phyloP scores from a whole-genome alignment of 2,329 filamentous ascomycete species.

The Verticillium klebahnii region DNA sequence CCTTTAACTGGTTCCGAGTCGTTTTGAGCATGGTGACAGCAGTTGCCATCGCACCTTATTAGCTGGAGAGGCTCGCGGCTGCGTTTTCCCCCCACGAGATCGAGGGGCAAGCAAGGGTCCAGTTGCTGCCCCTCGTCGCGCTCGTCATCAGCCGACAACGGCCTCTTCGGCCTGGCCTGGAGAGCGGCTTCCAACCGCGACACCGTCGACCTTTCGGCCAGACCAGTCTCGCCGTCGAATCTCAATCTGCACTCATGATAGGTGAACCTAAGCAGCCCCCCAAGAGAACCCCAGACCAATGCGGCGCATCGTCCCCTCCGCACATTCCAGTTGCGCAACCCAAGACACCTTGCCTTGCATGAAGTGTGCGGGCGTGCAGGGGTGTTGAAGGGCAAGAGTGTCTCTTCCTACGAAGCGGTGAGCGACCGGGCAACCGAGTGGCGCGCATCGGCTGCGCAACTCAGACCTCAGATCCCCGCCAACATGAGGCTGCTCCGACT shows the following conservation, averaged over 20 bases:
- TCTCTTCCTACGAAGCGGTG: slow-evolving; percentile 13
- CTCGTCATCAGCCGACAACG: slow-evolving; percentile 10
- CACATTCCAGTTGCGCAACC: slow-evolving; percentile 6
- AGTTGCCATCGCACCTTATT: not conserved
- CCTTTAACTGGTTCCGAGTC: not conserved
- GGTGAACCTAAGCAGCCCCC: not conserved
- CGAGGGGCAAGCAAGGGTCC: slow-evolving; percentile 9
- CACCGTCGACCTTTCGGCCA: not conserved
- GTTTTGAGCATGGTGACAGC: not conserved
- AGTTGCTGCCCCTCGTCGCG: slow-evolving; percentile 8
- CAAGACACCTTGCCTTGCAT: slow-evolving; percentile 9
- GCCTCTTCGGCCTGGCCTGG: slow-evolving; percentile 2
- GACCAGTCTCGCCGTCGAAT: not conserved
- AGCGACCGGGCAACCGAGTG: slow-evolving; percentile 5
- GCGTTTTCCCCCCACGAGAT: slow-evolving; percentile 10
- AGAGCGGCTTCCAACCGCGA: not conserved
- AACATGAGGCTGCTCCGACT: not conserved
- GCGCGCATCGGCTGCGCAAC: slow-evolving; percentile 10
- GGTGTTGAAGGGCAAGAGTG: not conserved
- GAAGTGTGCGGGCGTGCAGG: slow-evolving; percentile 8
- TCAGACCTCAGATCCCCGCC: not conserved
- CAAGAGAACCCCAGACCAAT: not conserved
- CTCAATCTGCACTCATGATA: not conserved
- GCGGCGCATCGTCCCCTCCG: slow-evolving; percentile 1
- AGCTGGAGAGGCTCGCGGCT: not conserved